phyloP scores from a whole-genome alignment of 768 basidiomycete species.

The Gymnopilus junonius region DNA sequence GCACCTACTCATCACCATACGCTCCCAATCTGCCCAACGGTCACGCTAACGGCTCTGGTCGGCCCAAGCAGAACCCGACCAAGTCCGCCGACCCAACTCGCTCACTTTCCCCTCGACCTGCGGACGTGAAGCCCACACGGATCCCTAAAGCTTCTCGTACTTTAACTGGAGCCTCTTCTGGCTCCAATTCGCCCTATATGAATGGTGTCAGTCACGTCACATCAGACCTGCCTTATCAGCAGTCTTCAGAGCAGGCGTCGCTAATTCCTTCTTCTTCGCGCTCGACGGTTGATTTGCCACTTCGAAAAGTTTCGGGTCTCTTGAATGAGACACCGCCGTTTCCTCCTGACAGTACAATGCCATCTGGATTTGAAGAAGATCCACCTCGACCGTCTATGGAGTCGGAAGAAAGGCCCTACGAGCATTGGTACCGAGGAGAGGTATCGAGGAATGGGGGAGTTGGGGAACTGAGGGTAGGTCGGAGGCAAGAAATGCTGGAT shows the following conservation, averaged over 20 bases:
- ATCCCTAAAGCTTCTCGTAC: conserved; percentile 49
- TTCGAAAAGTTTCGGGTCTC: conserved; percentile 39
- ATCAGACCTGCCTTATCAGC: conserved; percentile 21
- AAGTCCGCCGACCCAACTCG: conserved; percentile 41
- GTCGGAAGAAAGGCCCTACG: conserved; percentile 82
- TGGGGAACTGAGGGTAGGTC: conserved; percentile 77
- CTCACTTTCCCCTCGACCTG: conserved; percentile 48
- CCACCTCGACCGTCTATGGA: conserved; percentile 66
- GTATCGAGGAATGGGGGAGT: conserved; percentile 88
- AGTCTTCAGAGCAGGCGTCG: conserved; percentile 17
- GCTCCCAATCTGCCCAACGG: conserved; percentile 41
- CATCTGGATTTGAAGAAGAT: conserved; percentile 43
- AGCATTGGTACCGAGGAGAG: conserved; percentile 92
- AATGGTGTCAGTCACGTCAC: conserved; percentile 27
- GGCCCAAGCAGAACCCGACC: conserved; percentile 33
- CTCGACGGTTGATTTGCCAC: conserved; percentile 25
- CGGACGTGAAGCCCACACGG: conserved; percentile 51
- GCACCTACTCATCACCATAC: conserved; percentile 71
- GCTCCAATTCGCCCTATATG: conserved; percentile 34
- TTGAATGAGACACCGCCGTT: conserved; percentile 73
- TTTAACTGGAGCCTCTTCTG: conserved; percentile 15
- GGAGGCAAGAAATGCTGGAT: conserved; percentile 83
- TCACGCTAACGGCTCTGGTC: conserved; percentile 29
- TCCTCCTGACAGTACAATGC: conserved; percentile 46
- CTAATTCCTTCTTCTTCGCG: conserved; percentile 24